phyloP scores from a whole-genome alignment of 352 stramenopile genomes.

The Phytophthora cajani region DNA sequence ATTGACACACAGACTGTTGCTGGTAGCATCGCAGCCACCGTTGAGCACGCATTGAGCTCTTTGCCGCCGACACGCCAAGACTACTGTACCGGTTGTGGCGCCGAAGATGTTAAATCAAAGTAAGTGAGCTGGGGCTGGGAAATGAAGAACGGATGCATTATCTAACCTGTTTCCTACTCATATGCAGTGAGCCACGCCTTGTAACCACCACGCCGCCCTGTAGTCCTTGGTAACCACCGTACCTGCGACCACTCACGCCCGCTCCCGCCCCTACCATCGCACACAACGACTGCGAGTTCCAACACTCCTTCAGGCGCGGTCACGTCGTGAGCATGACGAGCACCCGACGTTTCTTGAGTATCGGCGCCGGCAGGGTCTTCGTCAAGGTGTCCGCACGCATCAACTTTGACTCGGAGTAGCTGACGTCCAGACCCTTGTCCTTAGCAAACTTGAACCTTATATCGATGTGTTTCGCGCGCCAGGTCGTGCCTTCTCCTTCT shows the following conservation, averaged over 20 bases:
- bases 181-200: background rate
- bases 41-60: too few species aligned
- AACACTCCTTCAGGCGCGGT: background rate
- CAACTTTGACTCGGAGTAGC: slow-evolving; percentile 7
- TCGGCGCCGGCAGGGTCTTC: slow-evolving; percentile 16
- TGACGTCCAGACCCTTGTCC: background rate
- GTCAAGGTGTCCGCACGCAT: slow-evolving; percentile 23
- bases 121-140: slow-evolving; percentile 1
- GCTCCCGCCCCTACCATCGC: background rate
- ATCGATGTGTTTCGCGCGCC: slow-evolving; percentile 16
- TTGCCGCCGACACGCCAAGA: too few species aligned
- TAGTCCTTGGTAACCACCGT: background rate
- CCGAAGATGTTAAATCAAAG: background rate
- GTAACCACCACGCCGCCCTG: background rate
- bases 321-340: background rate
- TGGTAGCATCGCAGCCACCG: too few species aligned
- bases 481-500: slow-evolving; percentile 1
- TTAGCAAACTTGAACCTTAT: slow-evolving; percentile 24
- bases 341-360: background rate
- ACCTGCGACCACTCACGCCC: background rate
- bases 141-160: slow-evolving; percentile 2
- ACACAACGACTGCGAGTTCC: background rate
- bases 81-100: too few species aligned
- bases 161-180: background rate
- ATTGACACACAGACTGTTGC: too few species aligned